These are phyloP conservation scores for Colletotrichum spaethianum DNA, from an alignment of 2,329 filamentous ascomycete genomes.

Conservation along the genomic window DNA sequence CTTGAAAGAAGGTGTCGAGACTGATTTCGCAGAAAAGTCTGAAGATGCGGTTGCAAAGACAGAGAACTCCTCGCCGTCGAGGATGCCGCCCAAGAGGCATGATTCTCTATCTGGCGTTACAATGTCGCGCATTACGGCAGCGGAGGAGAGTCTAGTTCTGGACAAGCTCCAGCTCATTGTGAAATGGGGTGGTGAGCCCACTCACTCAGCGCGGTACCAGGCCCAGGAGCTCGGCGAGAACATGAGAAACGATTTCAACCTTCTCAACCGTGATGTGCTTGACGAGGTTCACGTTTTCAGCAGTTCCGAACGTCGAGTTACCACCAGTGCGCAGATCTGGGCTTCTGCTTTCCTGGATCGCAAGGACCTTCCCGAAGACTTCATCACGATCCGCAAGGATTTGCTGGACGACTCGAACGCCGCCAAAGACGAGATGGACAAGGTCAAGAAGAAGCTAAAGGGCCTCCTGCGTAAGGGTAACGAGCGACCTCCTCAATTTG, in stretches of 20 bases:
- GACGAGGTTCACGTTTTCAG: conserved; percentile 96
- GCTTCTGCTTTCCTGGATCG: conserved; percentile 89
- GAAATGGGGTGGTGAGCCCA: conserved; percentile 99
- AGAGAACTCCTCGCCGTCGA: conserved; percentile 41
- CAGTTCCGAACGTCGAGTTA: conserved; percentile 94
- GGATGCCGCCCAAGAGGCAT: conserved; percentile 73
- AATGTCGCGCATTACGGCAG: conserved; percentile 93
- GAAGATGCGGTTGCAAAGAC: conserved; percentile 35
- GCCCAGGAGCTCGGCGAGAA: conserved; percentile 94
- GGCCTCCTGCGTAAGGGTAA: conserved; percentile 92
- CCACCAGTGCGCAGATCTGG: conserved; percentile 97
- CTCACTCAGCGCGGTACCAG: conserved; percentile 96
- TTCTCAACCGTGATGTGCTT: conserved; percentile 92
- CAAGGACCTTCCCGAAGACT: conserved; percentile 87
- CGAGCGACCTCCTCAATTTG: conserved; percentile 93
- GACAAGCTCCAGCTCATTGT: conserved; percentile 98
- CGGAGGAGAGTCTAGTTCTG: conserved; percentile 91
- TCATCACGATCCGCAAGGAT: conserved; percentile 93
- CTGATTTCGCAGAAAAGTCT: conserved; percentile 43
- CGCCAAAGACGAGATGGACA: conserved; percentile 99
- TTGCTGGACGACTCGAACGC: conserved; percentile 97
- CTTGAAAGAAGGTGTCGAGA: conserved; percentile 50
- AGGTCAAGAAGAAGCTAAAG: conserved; percentile 99
- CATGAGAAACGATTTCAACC: conserved; percentile 93
- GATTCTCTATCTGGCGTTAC: conserved; percentile 92